Evolutionary conservation across 148 eudicot genomes (phyloP).

Genomic region (Vaccinium darrowii): DNA sequence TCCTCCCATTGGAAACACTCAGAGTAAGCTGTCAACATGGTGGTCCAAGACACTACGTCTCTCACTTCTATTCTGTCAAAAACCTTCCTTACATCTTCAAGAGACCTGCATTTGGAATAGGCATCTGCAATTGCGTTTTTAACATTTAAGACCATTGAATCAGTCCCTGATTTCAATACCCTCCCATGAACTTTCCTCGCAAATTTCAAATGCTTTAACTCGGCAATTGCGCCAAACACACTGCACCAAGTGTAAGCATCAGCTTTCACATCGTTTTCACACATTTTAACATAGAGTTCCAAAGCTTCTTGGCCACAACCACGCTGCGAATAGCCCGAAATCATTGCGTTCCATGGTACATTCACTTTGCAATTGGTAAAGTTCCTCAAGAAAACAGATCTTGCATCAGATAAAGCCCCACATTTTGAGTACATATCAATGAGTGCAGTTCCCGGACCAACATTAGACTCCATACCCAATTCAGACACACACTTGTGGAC

Average conservation of each 20-base stretch:
- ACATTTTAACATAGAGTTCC: conserved; percentile 22
- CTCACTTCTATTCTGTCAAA: conserved; percentile 22
- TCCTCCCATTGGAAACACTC: conserved; percentile 25
- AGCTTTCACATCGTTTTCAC: conserved; percentile 23
- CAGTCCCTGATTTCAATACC: conserved; percentile 27
- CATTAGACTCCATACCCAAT: conserved; percentile 13
- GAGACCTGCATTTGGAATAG: conserved; percentile 33
- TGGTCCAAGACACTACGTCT: conserved; percentile 31
- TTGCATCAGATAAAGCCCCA: conserved; percentile 20
- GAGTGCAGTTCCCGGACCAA: conserved; percentile 24
- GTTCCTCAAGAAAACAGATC: conserved; percentile 17
- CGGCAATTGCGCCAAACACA: conserved; percentile 24
- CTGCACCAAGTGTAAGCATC: conserved; percentile 31
- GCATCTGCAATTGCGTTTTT: conserved; percentile 33
- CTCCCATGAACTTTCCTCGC: conserved; percentile 24
- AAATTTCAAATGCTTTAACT: conserved; percentile 19
- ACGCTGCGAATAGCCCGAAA: conserved; percentile 21
- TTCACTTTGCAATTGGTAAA: conserved; percentile 12
- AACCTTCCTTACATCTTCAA: conserved; percentile 25
- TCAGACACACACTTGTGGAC: conserved; percentile 24
- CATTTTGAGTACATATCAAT: conserved; percentile 31
- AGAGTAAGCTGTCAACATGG: conserved; percentile 21
- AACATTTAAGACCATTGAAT: conserved; percentile 1
- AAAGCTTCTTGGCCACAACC: conserved; percentile 26
- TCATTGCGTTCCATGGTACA: conserved; percentile 35